Evolutionary conservation across 2,329 filamentous ascomycete genomes (phyloP).

Genomic region (Alternaria consortialis): DNA sequence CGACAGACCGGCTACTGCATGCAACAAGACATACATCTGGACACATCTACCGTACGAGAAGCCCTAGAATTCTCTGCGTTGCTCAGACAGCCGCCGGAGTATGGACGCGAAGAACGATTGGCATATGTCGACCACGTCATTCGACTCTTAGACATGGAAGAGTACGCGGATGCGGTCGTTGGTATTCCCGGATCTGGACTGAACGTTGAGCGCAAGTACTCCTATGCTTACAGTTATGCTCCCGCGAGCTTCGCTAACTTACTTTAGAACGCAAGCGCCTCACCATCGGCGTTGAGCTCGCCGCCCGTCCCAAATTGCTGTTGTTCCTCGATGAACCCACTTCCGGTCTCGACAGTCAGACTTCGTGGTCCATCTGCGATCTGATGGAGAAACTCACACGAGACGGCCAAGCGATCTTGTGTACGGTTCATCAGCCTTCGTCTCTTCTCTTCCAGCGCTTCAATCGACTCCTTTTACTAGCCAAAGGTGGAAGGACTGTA

Average conservation of each 20-base stretch:
- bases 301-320: slow-evolving; percentile 37
- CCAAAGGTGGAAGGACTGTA: slow-evolving; percentile 75
- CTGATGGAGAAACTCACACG: slow-evolving; percentile 86
- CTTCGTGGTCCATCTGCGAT: slow-evolving; percentile 86
- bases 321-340: slow-evolving; percentile 74
- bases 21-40: slow-evolving; percentile 68
- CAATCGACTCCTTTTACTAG: slow-evolving; percentile 77
- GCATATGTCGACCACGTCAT: slow-evolving; percentile 79
- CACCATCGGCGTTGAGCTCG: slow-evolving; percentile 62
- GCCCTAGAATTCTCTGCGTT: slow-evolving; percentile 80
- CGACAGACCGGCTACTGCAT: slow-evolving; percentile 71
- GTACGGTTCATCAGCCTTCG: slow-evolving; percentile 93
- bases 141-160: slow-evolving; percentile 82
- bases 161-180: slow-evolving; percentile 31
- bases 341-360: slow-evolving; percentile 80
- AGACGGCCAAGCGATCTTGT: slow-evolving; percentile 80
- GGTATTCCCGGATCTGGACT: slow-evolving; percentile 25
- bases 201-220: slow-evolving; percentile 55
- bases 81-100: slow-evolving; percentile 61
- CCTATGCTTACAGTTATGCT: slow-evolving; percentile 5
- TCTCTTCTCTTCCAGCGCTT: slow-evolving; percentile 90
- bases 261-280: slow-evolving; percentile 65
- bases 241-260: background rate
- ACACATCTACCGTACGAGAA: slow-evolving; percentile 69
- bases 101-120: slow-evolving; percentile 22